phyloP scores from a whole-genome alignment of 2,329 filamentous ascomycete species.

The Neurospora sp. region DNA sequence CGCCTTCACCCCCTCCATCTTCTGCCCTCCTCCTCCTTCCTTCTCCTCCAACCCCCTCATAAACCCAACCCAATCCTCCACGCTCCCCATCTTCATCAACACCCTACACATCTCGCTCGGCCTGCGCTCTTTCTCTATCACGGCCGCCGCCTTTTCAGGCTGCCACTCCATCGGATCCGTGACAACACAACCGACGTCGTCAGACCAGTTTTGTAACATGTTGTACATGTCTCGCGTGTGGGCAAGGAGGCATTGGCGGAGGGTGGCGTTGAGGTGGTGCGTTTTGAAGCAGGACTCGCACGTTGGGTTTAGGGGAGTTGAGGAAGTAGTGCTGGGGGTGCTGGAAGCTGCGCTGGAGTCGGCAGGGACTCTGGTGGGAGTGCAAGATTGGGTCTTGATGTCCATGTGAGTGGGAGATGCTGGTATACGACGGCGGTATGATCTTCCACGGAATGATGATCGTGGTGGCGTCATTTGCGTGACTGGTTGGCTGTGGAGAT shows the following conservation, averaged over 20 bases:
- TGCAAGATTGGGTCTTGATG: too few relatives aligned
- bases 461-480: not conserved
- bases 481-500: not conserved
- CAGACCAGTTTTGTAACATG: conserved; percentile 2
- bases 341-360: not conserved
- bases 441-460: not conserved
- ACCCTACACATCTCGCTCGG: not conserved
- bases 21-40: not conserved
- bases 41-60: not conserved
- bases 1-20: not conserved
- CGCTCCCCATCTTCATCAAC: not conserved
- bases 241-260: not conserved
- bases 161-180: conserved; percentile 12
- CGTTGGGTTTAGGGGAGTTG: not conserved
- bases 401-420: not conserved
- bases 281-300: not conserved
- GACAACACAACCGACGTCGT: conserved; percentile 1
- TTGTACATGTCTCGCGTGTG: not conserved
- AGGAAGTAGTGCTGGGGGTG: not conserved
- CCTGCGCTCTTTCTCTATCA: conserved; percentile 2
- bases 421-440: too few relatives aligned
- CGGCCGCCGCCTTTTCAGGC: conserved; percentile 2
- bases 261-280: not conserved
- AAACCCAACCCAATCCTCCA: not conserved
- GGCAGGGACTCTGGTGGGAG: not conserved